Evolutionary conservation across 768 basidiomycete genomes (phyloP).

Genomic region (Xerocomus brunneocitrinus): DNA sequence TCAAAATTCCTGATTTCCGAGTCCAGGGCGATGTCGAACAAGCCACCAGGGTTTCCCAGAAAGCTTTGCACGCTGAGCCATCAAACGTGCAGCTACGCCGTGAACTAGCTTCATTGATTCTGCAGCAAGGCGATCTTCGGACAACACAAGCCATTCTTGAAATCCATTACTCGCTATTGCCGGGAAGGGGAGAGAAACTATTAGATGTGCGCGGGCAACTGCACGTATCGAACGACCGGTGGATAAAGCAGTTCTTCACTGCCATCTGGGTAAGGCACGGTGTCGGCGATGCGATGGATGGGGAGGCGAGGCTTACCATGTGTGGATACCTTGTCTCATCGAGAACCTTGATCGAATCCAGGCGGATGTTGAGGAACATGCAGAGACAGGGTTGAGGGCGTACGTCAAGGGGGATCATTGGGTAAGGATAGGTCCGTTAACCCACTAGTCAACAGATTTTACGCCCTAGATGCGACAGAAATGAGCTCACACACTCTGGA

Average conservation of each 20-base stretch:
- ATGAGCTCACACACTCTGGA: slow-evolving; percentile 19
- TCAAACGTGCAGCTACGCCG: slow-evolving; percentile 44
- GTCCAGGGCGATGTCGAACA: slow-evolving; percentile 44
- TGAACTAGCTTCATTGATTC: slow-evolving; percentile 49
- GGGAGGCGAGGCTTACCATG: slow-evolving; percentile 58
- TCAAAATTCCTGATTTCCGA: background rate
- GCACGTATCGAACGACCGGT: slow-evolving; percentile 96
- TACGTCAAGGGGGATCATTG: background rate
- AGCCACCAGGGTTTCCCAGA: slow-evolving; percentile 49
- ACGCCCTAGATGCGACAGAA: no score
- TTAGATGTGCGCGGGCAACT: slow-evolving; percentile 53
- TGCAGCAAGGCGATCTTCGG: slow-evolving; percentile 43
- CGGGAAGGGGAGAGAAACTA: slow-evolving; percentile 28
- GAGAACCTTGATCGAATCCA: slow-evolving; percentile 89
- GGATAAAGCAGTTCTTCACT: slow-evolving; percentile 98
- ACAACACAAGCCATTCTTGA: slow-evolving; percentile 47
- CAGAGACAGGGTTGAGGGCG: background rate
- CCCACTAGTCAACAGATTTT: slow-evolving; percentile 97
- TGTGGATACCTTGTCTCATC: slow-evolving; percentile 95
- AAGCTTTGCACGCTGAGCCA: slow-evolving; percentile 55
- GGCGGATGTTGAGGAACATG: slow-evolving; percentile 92
- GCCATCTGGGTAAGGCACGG: slow-evolving; percentile 65
- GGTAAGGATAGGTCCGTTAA: slow-evolving; percentile 11
- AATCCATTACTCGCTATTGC: slow-evolving; percentile 46
- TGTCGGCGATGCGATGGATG: background rate